These are phyloP conservation scores for Nakazawaea siamensis DNA, from an alignment of 805 yeast genomes.

Conservation along the genomic window DNA sequence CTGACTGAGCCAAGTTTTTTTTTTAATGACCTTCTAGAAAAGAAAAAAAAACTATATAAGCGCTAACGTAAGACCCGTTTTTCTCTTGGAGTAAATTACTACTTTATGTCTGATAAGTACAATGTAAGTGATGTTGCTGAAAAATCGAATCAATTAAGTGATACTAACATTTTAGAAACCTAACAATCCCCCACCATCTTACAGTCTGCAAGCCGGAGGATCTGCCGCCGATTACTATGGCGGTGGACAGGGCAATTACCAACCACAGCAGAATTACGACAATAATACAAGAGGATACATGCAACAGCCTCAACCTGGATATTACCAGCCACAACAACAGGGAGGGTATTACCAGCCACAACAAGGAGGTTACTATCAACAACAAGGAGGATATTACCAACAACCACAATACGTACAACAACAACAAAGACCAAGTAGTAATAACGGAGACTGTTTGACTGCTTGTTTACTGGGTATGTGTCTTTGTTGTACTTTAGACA, in stretches of 20 bases:
- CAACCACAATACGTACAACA: conserved; percentile 47
- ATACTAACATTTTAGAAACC: too few species aligned
- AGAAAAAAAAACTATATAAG: background rate
- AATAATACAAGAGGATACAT: background rate
- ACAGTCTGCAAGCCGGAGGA: conserved; percentile 10
- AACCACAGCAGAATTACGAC: conserved; percentile 2
- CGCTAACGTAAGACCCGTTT: too few species aligned
- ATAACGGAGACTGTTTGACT: conserved; percentile 35
- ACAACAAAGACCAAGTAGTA: conserved; percentile 31
- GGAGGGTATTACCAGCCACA: conserved; percentile 15
- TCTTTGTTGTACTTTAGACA: conserved; percentile 47
- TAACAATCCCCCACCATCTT: conserved; percentile 11
- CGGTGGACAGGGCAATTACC: conserved; percentile 3
- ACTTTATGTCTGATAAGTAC: conserved; percentile 2
- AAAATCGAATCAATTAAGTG: background rate
- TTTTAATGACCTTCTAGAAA: too few species aligned
- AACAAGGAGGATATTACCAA: conserved; percentile 19
- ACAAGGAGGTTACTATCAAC: conserved; percentile 23
- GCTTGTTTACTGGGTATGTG: conserved; percentile 50
- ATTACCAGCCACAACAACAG: conserved; percentile 12
- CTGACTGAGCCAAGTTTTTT: too few species aligned
- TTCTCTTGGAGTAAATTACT: too few species aligned
- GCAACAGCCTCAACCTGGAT: background rate
- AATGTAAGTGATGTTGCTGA: background rate
- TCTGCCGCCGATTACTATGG: conserved; percentile 14